Evolutionary conservation across 306 rosid genomes (phyloP), one percentile per base, ranked within the genome.

Genomic region (Vicia faba): DNA sequence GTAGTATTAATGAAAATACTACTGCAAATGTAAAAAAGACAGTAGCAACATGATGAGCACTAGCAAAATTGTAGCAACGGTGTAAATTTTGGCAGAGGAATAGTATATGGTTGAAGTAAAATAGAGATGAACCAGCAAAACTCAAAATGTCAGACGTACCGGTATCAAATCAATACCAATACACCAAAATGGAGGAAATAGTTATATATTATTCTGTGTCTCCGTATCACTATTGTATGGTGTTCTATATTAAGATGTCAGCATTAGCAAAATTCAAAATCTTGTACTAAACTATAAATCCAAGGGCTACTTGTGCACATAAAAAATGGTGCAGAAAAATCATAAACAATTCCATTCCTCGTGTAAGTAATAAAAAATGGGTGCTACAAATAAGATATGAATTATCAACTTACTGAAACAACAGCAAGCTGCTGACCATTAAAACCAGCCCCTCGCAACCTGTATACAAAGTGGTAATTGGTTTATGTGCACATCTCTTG

Each of bases 391-490:
- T 29, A 72, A 43, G 41, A 70, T 77, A 74, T 61, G 25, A 15
- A 55, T 35, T 58, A 59, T 70, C 19, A 69, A 56, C 88, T 61
- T 84, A 93, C 97, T 0, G 97, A 86, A 77, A 84, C 95, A 83
- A 88, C 39, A 16, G 99, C 92, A 64, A 95, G 95, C 79, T 95
- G 95, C 71, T 86, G 87, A 70, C 92, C 87, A 70, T 85, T 85
- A 51, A 88, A 83, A 70, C 83, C 84, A 80, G 95, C 88, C 38
- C 81, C 80, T 62, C 69, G 91, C 75, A 95, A 78, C 79, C 99
- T 95, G 82, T 19, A 79, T 64, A 61, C 5, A 31, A 68, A 70
- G 62, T 13, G 68, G 45, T 6, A 71, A 57, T 57, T 62, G 5
- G 31, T 28, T 31, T 55, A 56, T 41, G 36, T 39, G 53, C 35